Percentiles rank a stretch among this genome's conserved stretches.
Conservation (phyloP, 371 early-diverging fungal species). For the Rhizomucor pusillus region DNA sequence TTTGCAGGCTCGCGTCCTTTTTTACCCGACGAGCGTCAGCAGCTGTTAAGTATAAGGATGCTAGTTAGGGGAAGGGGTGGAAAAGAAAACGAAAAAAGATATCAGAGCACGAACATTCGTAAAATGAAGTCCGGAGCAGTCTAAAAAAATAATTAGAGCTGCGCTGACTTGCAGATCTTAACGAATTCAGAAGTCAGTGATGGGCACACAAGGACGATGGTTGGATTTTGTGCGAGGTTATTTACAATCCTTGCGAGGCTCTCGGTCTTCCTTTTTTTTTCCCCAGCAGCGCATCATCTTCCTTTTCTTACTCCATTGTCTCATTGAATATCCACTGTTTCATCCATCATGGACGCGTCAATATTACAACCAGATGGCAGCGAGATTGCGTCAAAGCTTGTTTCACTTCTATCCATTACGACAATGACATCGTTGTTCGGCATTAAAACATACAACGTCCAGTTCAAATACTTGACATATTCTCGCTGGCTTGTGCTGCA, state of each 20-base stretch:
- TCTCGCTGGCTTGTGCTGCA: constrained; percentile 38
- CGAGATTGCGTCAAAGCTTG: constrained; percentile 34
- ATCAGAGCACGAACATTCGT: no score
- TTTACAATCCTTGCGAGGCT: constrained; percentile 1
- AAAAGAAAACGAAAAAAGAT: no score
- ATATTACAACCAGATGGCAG: constrained; percentile 24
- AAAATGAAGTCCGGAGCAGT: no score
- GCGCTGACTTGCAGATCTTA: no score
- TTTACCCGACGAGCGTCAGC: no score
- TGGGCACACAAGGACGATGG: constrained; percentile 5
- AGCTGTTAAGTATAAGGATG: no score
- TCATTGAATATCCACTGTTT: neutral
- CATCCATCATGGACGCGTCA: neutral
- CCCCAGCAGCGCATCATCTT: no score
- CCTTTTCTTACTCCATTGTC: neutral
- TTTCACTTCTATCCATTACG: constrained; percentile 35
- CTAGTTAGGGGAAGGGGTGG: no score
- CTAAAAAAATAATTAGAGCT: no score
- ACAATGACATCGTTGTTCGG: constrained; percentile 41
- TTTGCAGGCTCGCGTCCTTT: no score
- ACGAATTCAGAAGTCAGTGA: no score
- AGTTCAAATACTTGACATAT: constrained; percentile 30
- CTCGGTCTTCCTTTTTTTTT: neutral
- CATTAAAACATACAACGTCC: constrained; percentile 42
- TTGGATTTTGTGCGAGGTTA: constrained; percentile 7